phyloP scores from a whole-genome alignment of 2,329 filamentous ascomycete species.

The Apiospora arundinis region DNA sequence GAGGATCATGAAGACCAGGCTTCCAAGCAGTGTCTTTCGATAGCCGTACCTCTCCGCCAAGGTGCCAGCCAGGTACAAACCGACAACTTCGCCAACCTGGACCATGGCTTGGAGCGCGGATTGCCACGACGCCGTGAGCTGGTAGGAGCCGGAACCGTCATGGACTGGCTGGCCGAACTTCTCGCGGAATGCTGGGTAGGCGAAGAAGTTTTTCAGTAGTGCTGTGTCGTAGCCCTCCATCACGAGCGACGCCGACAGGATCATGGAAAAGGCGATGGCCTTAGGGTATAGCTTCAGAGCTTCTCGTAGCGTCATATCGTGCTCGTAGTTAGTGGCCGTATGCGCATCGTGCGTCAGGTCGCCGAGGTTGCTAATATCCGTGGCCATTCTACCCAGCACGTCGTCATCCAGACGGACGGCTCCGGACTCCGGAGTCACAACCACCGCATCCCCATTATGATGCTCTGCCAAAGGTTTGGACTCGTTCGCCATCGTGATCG shows the following conservation, averaged over 20 bases:
- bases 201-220: constrained; percentile 42
- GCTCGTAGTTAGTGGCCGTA: not conserved
- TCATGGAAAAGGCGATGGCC: constrained; percentile 28
- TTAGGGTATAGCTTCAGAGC: constrained; percentile 23
- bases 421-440: not conserved
- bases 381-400: not conserved
- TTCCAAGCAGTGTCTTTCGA: constrained; percentile 43
- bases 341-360: not conserved
- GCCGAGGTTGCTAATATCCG: not conserved
- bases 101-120: constrained; percentile 38
- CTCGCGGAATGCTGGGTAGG: constrained; percentile 36
- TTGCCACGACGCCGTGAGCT: constrained; percentile 50
- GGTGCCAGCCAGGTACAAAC: constrained; percentile 46
- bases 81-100: constrained; percentile 47
- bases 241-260: constrained; percentile 36
- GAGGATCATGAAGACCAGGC: constrained; percentile 38
- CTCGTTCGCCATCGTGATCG: not conserved
- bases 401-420: not conserved
- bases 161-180: constrained; percentile 35
- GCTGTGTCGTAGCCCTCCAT: constrained; percentile 36
- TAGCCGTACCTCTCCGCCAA: constrained; percentile 44
- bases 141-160: constrained; percentile 37
- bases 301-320: constrained; percentile 20
- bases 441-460: not conserved
- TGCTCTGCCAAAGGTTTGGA: not conserved